A percentile compares a stretch with the other conserved stretches of the same genome.
Evolutionary conservation across 176 grass and related monocot species (phyloP).

Genomic region (Oryza coarctata): DNA sequence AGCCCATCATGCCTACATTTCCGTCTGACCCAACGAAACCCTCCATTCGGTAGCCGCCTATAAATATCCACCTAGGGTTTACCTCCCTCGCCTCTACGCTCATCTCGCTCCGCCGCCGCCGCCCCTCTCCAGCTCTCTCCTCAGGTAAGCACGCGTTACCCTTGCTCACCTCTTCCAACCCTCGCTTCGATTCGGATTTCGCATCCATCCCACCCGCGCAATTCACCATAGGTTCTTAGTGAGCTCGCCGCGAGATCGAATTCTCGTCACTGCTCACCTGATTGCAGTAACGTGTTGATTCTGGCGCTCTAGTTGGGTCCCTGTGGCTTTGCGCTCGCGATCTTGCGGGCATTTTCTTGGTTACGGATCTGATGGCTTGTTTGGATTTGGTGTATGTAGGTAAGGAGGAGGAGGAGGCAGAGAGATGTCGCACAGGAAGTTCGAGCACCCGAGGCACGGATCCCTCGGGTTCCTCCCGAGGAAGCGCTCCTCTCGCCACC

Average conservation of each 20-base stretch:
- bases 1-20: neutral
- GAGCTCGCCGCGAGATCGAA: neutral
- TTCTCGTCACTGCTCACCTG: too few relatives aligned
- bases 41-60: conserved; percentile 30
- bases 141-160: conserved; percentile 22
- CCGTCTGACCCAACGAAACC: conserved; percentile 18
- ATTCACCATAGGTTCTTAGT: neutral
- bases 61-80: conserved; percentile 48
- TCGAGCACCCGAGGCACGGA: conserved; percentile 98
- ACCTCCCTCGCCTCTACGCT: neutral
- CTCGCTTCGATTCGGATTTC: too few relatives aligned
- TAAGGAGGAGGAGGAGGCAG: conserved; percentile 42
- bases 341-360: neutral
- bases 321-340: neutral
- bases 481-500: conserved; percentile 86
- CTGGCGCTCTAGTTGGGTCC: neutral
- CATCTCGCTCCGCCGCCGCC: conserved; percentile 25
- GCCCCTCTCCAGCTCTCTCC: neutral
- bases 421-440: conserved; percentile 94
- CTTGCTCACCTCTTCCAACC: too few relatives aligned
- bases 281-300: neutral
- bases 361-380: neutral
- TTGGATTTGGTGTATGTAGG: conserved; percentile 12
- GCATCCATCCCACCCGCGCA: neutral
- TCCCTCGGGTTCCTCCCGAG: conserved; percentile 95